Percentiles rank a stretch among this genome's conserved stretches.
Evolutionary conservation across 495 filamentous ascomycete species (phyloP).

Genomic region (Aspergillus sclerotioniger): DNA sequence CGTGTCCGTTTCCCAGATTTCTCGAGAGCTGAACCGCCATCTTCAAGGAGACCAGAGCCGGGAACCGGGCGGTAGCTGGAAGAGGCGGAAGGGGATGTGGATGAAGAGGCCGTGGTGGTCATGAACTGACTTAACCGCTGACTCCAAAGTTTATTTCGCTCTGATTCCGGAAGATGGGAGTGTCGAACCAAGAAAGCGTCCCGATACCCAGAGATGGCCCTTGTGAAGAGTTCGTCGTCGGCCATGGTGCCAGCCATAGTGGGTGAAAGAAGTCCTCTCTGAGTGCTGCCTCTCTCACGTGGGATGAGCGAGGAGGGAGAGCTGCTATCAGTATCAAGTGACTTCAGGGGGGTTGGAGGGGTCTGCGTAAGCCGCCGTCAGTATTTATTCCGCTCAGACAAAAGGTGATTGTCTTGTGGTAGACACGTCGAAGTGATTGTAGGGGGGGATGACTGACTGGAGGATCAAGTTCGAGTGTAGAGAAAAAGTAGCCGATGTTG

Average conservation of each 20-base stretch:
- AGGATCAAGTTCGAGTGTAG: constrained; percentile 6
- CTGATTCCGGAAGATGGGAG: constrained; percentile 44
- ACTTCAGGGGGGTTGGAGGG: constrained; percentile 6
- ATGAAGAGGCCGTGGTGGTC: constrained; percentile 22
- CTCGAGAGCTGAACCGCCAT: constrained; percentile 22
- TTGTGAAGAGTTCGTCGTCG: constrained; percentile 46
- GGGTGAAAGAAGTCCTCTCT: constrained; percentile 17
- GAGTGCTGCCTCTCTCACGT: constrained; percentile 13
- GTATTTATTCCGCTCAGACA: background rate
- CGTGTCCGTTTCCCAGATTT: constrained; percentile 46
- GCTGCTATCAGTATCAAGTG: constrained; percentile 32
- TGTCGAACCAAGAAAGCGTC: constrained; percentile 46
- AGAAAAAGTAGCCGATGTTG: background rate
- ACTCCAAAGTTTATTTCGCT: constrained; percentile 46
- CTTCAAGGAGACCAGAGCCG: constrained; percentile 23
- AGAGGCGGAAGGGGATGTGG: constrained; percentile 13
- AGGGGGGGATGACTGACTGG: constrained; percentile 15
- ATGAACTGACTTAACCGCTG: constrained; percentile 43
- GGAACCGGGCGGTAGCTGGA: constrained; percentile 23
- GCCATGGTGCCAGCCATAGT: constrained; percentile 40
- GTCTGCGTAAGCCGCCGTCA: constrained; percentile 9
- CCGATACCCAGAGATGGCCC: constrained; percentile 47
- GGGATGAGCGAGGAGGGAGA: constrained; percentile 10
- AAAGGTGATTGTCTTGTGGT: background rate
- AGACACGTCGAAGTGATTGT: background rate